Evolutionary conservation across 1,284 basidiomycete species (phyloP).

Genomic region (Trametes versicolor): DNA sequence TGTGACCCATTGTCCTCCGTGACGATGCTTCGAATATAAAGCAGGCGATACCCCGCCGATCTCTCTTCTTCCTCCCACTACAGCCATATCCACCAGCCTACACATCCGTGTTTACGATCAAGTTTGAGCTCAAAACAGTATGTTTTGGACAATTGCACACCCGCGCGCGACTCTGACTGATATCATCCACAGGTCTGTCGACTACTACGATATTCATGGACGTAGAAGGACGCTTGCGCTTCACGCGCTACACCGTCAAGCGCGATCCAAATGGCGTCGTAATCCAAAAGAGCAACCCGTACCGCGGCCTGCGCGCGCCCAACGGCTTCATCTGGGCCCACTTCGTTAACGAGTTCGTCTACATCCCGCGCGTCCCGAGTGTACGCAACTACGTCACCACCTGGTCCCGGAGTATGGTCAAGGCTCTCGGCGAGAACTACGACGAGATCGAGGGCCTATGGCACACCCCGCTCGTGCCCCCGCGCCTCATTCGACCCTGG

Average conservation of each 20-base stretch:
- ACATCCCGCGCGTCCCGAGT: slow-evolving; percentile 40
- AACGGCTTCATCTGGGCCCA: slow-evolving; percentile 49
- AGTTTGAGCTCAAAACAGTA: no score
- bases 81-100: background rate
- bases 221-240: slow-evolving; percentile 4
- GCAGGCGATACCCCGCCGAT: background rate
- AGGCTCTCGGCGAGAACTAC: slow-evolving; percentile 42
- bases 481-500: slow-evolving; percentile 38
- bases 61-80: background rate
- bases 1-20: slow-evolving; percentile 1
- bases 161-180: background rate
- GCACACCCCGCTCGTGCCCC: slow-evolving; percentile 31
- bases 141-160: no score
- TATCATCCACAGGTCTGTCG: no score
- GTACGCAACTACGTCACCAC: slow-evolving; percentile 37
- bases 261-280: slow-evolving; percentile 42
- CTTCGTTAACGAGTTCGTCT: slow-evolving; percentile 39
- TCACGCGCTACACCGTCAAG: background rate
- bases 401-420: slow-evolving; percentile 50
- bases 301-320: slow-evolving; percentile 41
- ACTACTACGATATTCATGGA: background rate
- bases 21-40: background rate
- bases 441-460: slow-evolving; percentile 27
- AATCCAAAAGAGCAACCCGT: slow-evolving; percentile 37
- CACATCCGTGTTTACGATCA: background rate